Conservation (phyloP, 805 yeast genomes). For the Cyberlindnera nakhonratchasimensis region DNA sequence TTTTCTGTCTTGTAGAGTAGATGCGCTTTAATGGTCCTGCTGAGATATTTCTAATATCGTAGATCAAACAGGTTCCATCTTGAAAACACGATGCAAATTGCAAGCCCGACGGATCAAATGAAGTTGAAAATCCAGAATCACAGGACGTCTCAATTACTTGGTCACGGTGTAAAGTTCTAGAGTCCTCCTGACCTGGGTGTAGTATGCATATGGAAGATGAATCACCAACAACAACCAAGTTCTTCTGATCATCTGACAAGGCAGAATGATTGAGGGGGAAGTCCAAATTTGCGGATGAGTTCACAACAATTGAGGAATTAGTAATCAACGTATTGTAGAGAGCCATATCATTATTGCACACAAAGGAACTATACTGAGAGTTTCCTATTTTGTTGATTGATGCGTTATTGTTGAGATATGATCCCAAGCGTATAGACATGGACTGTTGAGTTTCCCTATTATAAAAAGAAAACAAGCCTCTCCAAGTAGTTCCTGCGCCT, state of each 20-base stretch:
- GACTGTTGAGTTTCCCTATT: conserved; percentile 46
- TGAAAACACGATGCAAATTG: conserved; percentile 81
- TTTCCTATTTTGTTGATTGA: conserved; percentile 44
- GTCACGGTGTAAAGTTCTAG: conserved; percentile 28
- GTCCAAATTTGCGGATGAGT: conserved; percentile 46
- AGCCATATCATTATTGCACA: conserved; percentile 81
- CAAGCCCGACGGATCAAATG: conserved; percentile 71
- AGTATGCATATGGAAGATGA: conserved; percentile 57
- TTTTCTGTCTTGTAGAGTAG: conserved; percentile 55
- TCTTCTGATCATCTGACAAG: conserved; percentile 58
- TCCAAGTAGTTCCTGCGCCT: conserved; percentile 38
- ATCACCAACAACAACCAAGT: conserved; percentile 74
- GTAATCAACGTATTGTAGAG: conserved; percentile 62
- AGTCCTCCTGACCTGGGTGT: conserved; percentile 35
- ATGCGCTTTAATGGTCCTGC: conserved; percentile 50
- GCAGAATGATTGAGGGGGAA: conserved; percentile 75
- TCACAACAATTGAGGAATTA: conserved; percentile 42
- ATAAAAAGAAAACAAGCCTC: conserved; percentile 63
- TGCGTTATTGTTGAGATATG: conserved; percentile 80
- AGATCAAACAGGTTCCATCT: conserved; percentile 75
- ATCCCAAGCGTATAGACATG: conserved; percentile 62
- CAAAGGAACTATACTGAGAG: conserved; percentile 50
- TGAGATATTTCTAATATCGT: conserved; percentile 64
- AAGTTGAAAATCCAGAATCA: conserved; percentile 81
- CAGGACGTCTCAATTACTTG: conserved; percentile 51